Base-by-base conservation (phyloP, 495 filamentous ascomycete species). In the Aspergillus ellipticus region DNA sequence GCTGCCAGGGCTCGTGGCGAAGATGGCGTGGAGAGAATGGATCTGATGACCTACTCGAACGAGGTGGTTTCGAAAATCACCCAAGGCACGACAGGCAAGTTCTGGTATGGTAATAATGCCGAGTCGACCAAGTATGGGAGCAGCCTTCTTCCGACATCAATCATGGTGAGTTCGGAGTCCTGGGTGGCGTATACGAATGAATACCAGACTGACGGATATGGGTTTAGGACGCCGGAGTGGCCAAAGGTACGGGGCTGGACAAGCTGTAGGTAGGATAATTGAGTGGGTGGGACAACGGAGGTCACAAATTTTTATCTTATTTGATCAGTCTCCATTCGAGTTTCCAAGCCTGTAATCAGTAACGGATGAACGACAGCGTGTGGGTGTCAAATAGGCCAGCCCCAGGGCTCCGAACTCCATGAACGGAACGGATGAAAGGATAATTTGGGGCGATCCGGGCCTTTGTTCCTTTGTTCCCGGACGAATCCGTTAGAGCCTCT, bases 41-140 rank as follows among this genome's bases (percentile, higher is more conserved):
- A 48, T 1, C 28, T 60, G n/a, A 50, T 39, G 31, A 37, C 20
- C 1, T 68, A 55, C 50, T 47, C 63, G 5, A 55, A 64, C 31
- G 46, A 57, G 35, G 62, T 65, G 2, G 56, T 60, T n/a, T 39
- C 35, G 5, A n/a, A 5, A n/a, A 39, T 39, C 11, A 13, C n/a
- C 1, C 6, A 39, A n/a, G 35, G 35, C 35, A 5, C 35, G 13
- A n/a, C 5, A 39, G 35, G 35, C 9, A 39, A n/a, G n/a, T 1
- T 39, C 1, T 39, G 35, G 35, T 15, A n/a, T n/a, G 11, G 35
- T 15, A 15, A n/a, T n/a, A 13, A 13, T n/a, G 35, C 35, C 13
- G 6, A 39, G 35, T 39, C 35, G 8, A n/a, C n/a, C 1, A 13
- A n/a, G 35, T n/a, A 28, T n/a, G 6, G 35, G n/a, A 39, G 2